Evolutionary conservation across 202 grass and related monocot species (phyloP).

Genomic region (Panicum virgatum): DNA sequence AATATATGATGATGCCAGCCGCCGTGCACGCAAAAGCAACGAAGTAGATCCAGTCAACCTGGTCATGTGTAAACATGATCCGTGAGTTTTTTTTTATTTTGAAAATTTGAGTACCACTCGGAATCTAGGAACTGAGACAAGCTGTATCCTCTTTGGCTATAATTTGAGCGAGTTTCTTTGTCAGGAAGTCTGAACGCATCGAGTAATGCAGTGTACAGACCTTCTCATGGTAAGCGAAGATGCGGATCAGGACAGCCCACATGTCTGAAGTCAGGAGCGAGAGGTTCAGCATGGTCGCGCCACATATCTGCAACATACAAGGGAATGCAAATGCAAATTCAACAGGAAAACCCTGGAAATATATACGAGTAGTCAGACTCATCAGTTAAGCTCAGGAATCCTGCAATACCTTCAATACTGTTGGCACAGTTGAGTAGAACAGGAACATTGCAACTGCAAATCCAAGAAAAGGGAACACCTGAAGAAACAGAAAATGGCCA

Average conservation of each 20-base stretch:
- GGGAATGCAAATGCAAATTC: background rate
- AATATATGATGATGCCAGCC: constrained; percentile 64
- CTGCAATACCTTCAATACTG: constrained; percentile 64
- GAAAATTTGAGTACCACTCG: background rate
- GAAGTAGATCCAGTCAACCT: constrained; percentile 97
- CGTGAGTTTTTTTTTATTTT: constrained; percentile 8
- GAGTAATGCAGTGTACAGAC: constrained; percentile 29
- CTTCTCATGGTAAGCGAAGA: constrained; percentile 89
- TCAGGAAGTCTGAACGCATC: background rate
- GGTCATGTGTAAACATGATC: constrained; percentile 1
- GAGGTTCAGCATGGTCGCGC: constrained; percentile 86
- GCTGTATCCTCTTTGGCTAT: background rate
- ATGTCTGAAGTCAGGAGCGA: constrained; percentile 86
- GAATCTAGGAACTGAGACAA: background rate
- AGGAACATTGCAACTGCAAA: constrained; percentile 86
- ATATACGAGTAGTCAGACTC: background rate
- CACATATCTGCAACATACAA: constrained; percentile 59
- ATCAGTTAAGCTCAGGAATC: background rate
- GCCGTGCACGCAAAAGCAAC: constrained; percentile 64
- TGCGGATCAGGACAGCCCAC: constrained; percentile 96
- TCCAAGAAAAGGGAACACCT: constrained; percentile 79
- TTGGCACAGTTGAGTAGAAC: constrained; percentile 83
- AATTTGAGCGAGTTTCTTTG: background rate
- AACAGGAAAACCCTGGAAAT: background rate
- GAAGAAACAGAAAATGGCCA: background rate